Evolutionary conservation across 2,329 filamentous ascomycete species (phyloP), one percentile per base, ranked within the genome.

Genomic region (Teratosphaeria gauchensis): DNA sequence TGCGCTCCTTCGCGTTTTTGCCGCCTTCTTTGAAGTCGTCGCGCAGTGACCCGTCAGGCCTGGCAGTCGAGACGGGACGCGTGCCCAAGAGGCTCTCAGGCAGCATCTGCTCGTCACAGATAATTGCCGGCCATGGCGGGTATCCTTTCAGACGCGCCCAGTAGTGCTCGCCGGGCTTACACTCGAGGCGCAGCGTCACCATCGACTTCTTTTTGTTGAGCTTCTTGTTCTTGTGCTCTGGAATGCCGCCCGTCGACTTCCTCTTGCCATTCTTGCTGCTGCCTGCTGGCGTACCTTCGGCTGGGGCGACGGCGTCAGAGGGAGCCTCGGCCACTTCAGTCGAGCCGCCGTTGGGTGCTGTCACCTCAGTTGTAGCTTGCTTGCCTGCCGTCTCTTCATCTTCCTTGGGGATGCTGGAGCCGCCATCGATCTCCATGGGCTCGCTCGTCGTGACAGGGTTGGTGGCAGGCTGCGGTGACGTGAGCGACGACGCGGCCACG

Each of bases 21-120:
- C 89, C 92, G 61, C 88, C 92, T 68, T 96, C 91, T 48, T 86
- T 84, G 71, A 89, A 96, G 64, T 92, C 89, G 60, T 91, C 89
- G 57, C 89, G 86, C 73, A 94, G 96, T 48, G 87, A 88, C 59
- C 92, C 92, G 74, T 97, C 92, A 24, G 83, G 77, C 59, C 88
- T 85, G 66, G 84, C 85, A 24, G 92, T 91, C 52, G 90, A 91
- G 56, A 95, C 89, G 8, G 92, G 94, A 61, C 94, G 87, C 53
- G 82, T 83, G 68, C 82, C 88, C 57, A 95, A 76, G 28, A 99
- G 82, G 14, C 82, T 84, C 59, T 85, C 80, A 1, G 94, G 92
- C 21, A 99, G 84, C 87, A 99, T 97, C 62, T 87, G 86, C 74
- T 99, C 92, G 71, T 96, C 91, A 73, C 90, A 94, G 67, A 99